These are phyloP conservation scores for Fusarium sp. DNA, from an alignment of 2,329 filamentous ascomycete genomes.

Conservation along the genomic window DNA sequence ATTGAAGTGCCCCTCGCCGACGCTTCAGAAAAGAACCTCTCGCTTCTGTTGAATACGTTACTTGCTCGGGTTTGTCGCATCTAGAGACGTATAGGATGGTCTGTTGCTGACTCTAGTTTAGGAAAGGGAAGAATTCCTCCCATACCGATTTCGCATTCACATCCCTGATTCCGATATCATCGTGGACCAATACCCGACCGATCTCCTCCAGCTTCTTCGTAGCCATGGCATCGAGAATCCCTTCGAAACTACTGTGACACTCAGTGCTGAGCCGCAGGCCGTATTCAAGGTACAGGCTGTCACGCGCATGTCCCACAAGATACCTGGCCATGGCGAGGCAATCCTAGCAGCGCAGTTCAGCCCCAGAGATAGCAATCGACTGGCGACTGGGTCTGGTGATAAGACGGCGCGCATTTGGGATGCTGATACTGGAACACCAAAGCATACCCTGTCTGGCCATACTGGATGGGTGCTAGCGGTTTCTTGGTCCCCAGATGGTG, in stretches of 20 bases:
- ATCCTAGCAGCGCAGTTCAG: slow-evolving; percentile 90
- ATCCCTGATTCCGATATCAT: slow-evolving; percentile 63
- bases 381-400: slow-evolving; percentile 92
- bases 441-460: slow-evolving; percentile 86
- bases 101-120: slow-evolving; percentile 36
- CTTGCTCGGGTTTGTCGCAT: slow-evolving; percentile 71
- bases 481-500: slow-evolving; percentile 85
- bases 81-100: neutral
- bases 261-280: slow-evolving; percentile 80
- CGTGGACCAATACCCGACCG: slow-evolving; percentile 64
- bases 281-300: slow-evolving; percentile 94
- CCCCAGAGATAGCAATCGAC: slow-evolving; percentile 75
- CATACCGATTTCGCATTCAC: slow-evolving; percentile 69
- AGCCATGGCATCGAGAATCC: slow-evolving; percentile 66
- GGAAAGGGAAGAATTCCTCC: slow-evolving; percentile 67
- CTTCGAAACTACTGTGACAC: slow-evolving; percentile 63
- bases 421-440: slow-evolving; percentile 89
- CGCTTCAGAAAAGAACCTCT: slow-evolving; percentile 88
- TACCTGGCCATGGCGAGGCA: slow-evolving; percentile 89
- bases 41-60: slow-evolving; percentile 84
- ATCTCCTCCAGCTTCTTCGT: slow-evolving; percentile 63
- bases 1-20: slow-evolving; percentile 81
- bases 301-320: slow-evolving; percentile 86
- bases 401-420: slow-evolving; percentile 94
- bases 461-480: slow-evolving; percentile 88